Base-by-base conservation (phyloP, 345 rosid species). In the Arabis alpina region DNA sequence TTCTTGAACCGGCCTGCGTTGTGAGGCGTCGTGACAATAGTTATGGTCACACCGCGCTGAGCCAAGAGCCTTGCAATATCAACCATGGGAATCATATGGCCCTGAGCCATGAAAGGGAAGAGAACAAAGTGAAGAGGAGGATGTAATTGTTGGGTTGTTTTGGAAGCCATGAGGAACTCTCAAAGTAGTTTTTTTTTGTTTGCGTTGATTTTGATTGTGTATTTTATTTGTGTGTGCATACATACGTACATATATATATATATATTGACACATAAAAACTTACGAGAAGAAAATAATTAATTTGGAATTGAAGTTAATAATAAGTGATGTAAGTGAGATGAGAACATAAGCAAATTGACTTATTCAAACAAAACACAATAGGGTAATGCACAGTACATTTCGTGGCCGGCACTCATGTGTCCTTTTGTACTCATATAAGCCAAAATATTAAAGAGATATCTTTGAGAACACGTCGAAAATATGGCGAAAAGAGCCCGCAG, bases 61-160 rank as follows among this genome's bases (percentile, higher is more conserved):
- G 86, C 90, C 50, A 83, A 47, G 19, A 80, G 39, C 65, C 77
- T 77, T 37, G 82, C 87, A 25, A 85, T 71, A 71, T 83, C 86
- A 2, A 76, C 27, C 82, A 81, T 68, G 24, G 80, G 87, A 13
- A 80, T 81, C 70, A 72, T 49, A 56, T 85, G 86, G 61, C 86
- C 83, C 13, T 68, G 85, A 7, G 85, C 81, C 68, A 80, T 52
- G 47, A 70, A 73, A 30, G 86, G 86, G 14, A 85, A 59, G 58
- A 84, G 67, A 32, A 82, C 56, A 55, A 84, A 84, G 72, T 84
- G 88, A 75, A 82, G 83, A 39, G 73, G 49, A n/a, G 13, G 11
- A 27, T 8, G 32, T 16, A 14, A 8, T 24, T 64, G 64, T 40
- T 73, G 39, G 30, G 47, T 37, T 54, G 57, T 53, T 61, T 75